Conservation (phyloP, 495 filamentous ascomycete genomes). For the Penicillium desertorum region DNA sequence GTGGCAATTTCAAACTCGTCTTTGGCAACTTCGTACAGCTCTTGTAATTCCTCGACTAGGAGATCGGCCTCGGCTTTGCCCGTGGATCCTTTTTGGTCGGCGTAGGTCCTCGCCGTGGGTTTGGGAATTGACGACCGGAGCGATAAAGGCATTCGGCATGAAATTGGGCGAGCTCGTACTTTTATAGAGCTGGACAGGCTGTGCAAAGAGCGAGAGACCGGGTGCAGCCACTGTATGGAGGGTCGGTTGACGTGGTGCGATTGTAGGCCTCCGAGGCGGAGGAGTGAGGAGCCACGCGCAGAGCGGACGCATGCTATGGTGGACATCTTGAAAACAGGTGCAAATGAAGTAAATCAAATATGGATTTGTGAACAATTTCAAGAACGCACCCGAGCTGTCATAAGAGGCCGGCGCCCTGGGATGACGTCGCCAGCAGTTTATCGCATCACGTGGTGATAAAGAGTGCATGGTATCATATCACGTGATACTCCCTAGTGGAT, state of each 20-base stretch:
- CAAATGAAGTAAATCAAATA: not conserved
- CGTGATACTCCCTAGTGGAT: no score
- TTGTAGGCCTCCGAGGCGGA: constrained; percentile 4
- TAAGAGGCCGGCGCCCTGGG: not conserved
- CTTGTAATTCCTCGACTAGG: constrained; percentile 45
- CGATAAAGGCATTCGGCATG: not conserved
- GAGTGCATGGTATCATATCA: not conserved
- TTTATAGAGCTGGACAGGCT: not conserved
- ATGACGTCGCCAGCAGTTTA: not conserved
- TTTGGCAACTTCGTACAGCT: constrained; percentile 45
- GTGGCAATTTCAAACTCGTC: constrained; percentile 52
- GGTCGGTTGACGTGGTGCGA: not conserved
- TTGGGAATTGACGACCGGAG: not conserved
- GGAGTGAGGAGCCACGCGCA: not conserved
- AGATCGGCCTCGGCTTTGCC: constrained; percentile 29
- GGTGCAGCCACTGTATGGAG: not conserved
- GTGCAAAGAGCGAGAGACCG: not conserved
- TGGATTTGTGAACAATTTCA: not conserved
- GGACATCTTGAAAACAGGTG: not conserved
- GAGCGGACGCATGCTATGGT: not conserved
- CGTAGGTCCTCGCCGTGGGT: not conserved
- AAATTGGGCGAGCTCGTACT: not conserved
- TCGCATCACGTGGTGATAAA: constrained; percentile 5
- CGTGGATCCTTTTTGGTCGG: not conserved
- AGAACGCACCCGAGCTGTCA: not conserved